Percentiles rank a stretch among this genome's conserved stretches.
These are phyloP conservation scores for Candida tammaniensis DNA, from an alignment of 805 yeast species.

Conservation along the genomic window DNA sequence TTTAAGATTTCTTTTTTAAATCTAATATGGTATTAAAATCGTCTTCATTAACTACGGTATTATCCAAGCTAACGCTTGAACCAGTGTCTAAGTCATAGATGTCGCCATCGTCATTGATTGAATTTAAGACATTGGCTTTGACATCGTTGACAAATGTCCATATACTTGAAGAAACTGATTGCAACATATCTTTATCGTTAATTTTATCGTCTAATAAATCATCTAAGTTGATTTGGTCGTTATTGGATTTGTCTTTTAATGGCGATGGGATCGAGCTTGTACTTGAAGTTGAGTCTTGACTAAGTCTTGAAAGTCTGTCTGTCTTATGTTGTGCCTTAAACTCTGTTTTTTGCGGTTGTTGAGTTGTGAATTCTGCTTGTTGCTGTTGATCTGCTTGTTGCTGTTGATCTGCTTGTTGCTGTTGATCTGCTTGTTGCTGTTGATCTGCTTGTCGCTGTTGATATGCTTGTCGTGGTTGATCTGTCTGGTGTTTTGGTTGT, in stretches of 20 bases:
- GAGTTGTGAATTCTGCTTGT: neutral
- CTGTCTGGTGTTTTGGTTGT: neutral
- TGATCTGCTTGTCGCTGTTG: conserved; percentile 5
- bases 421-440: neutral
- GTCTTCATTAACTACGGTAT: conserved; percentile 7
- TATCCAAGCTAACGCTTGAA: conserved; percentile 13
- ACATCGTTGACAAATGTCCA: conserved; percentile 46
- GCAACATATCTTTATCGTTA: conserved; percentile 34
- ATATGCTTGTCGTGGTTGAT: conserved; percentile 1
- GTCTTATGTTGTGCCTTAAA: neutral
- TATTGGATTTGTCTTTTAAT: conserved; percentile 17
- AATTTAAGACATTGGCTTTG: conserved; percentile 26
- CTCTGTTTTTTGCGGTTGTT: conserved; percentile 1
- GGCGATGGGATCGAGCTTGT: conserved; percentile 23
- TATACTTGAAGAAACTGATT: conserved; percentile 38
- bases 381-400: conserved; percentile 1
- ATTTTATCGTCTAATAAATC: conserved; percentile 9
- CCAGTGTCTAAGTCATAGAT: conserved; percentile 27
- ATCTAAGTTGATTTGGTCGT: conserved; percentile 10
- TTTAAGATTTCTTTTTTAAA: too few relatives aligned
- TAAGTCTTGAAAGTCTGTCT: conserved; percentile 11
- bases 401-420: conserved; percentile 3
- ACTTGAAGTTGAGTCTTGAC: conserved; percentile 27
- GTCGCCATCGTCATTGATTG: conserved; percentile 10
- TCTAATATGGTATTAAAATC: conserved; percentile 7